Base-by-base conservation (phyloP, 78 protist species). In the Tieghemostelium lacteum region DNA sequence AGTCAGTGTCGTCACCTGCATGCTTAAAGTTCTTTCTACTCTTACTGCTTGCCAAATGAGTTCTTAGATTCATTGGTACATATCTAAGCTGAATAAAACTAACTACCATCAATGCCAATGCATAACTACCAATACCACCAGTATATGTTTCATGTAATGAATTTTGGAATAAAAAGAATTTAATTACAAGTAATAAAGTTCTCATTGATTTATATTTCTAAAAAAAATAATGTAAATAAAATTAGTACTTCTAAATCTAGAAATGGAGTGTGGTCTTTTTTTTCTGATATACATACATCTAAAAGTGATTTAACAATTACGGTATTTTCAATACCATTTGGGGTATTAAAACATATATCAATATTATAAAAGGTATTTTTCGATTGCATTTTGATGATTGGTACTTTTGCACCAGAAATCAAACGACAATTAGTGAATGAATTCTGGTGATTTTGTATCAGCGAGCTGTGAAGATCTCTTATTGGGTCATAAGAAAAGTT, bases 91-190 rank as follows among this genome's bases (percentile, higher is more conserved):
- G 86, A 40, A 75, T 62, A 63, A 28, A 75, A 63, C 86, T 75
- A 64, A 94, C 87, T 6, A 96, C 96, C 87, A 95, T 78, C 63
- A 97, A 85, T 33, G 86, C 70, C 62, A 95, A 67, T 26, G 94
- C 94, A 72, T 91, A 97, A 1, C 95, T 80, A 5, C 97, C 95
- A 37, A 97, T 66, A 3, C 98, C 98, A 8, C 98, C 98, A 29
- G 87, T 91, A 74, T 74, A 97, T 3, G 95, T 87, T 65, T 97
- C 98, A 62, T 97, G 73, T 73, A 97, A 37, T 42, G 72, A 66
- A 40, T 96, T 78, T 69, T 60, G 88, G 52, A 45, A 66, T 39
- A 97, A 63, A 54, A 88, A 88, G 40, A 50, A 88, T 76, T 97
- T 97, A 49, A 97, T 49, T 16, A 96, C 55, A 10, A 86, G 22